phyloP scores from a whole-genome alignment of 2,329 filamentous ascomycete species.

The Paraphaeosphaeria minitans region DNA sequence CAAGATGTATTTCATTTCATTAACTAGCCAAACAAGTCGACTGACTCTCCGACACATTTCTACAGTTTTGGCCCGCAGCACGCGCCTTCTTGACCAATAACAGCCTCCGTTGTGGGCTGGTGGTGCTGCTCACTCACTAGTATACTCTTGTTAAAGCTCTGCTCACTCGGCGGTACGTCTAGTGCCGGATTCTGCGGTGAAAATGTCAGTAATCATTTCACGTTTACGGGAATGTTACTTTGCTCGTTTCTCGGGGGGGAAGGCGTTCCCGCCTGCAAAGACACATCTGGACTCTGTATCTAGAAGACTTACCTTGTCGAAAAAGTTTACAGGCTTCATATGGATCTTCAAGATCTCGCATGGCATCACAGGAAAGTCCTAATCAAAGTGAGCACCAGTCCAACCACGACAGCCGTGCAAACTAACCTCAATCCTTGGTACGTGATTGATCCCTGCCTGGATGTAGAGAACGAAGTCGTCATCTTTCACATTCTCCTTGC shows the following conservation, averaged over 20 bases:
- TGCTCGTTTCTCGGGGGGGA: too few relatives aligned
- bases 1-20: too few relatives aligned
- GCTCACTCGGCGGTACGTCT: conserved; percentile 61
- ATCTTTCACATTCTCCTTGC: conserved; percentile 61
- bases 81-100: conserved; percentile 41
- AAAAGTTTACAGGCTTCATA: conserved; percentile 65
- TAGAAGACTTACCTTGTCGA: conserved; percentile 45
- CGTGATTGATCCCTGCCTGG: conserved; percentile 64
- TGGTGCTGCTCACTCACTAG: conserved; percentile 45
- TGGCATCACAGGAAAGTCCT: conserved; percentile 65
- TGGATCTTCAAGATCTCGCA: conserved; percentile 63
- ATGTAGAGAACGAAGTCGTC: conserved; percentile 63
- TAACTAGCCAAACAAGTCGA: too few relatives aligned
- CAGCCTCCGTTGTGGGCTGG: conserved; percentile 44
- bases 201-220: background rate
- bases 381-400: conserved; percentile 5
- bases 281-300: background rate
- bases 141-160: conserved; percentile 53
- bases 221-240: background rate
- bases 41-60: background rate
- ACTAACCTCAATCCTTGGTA: conserved; percentile 55
- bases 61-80: conserved; percentile 46
- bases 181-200: conserved; percentile 57
- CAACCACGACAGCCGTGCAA: background rate
- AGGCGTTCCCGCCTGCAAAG: too few relatives aligned